Percentiles rank a stretch among this genome's conserved stretches.
These are phyloP conservation scores for Lodderomyces jiufengensis DNA, from an alignment of 1,139 yeast species.

Conservation along the genomic window DNA sequence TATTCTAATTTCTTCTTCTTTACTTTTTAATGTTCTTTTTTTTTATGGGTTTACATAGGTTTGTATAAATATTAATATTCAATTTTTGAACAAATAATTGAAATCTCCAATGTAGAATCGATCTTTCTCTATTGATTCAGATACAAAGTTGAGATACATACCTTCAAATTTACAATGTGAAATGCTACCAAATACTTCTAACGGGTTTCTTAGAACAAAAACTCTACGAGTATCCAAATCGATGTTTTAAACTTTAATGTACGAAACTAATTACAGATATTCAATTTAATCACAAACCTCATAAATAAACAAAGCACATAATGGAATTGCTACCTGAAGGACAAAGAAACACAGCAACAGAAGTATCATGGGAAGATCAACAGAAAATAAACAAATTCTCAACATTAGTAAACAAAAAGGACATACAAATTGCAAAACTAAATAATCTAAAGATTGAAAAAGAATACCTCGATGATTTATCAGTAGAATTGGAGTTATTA, in stretches of 20 bases:
- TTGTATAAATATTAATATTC: conserved; percentile 6
- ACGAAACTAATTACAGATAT: no score
- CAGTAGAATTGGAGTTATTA: conserved; percentile 78
- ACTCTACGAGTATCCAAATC: no score
- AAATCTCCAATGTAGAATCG: no score
- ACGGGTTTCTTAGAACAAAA: no score
- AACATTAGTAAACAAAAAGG: conserved; percentile 68
- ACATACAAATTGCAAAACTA: conserved; percentile 51
- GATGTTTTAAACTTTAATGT: no score
- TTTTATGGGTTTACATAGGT: conserved; percentile 4
- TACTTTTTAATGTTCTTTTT: not conserved
- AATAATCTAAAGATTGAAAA: conserved; percentile 60
- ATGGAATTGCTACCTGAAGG: conserved; percentile 66
- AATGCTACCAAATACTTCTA: conserved; percentile 1
- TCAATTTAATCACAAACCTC: no score
- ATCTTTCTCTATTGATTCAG: no score
- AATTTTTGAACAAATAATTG: not conserved
- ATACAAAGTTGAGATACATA: no score
- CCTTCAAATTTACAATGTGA: no score
- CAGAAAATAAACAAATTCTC: conserved; percentile 85
- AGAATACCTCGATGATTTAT: conserved; percentile 84
- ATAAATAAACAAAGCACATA: no score
- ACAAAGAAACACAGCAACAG: conserved; percentile 58
- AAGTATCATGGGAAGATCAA: conserved; percentile 88
- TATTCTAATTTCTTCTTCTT: not conserved